Evolutionary conservation across 2,329 filamentous ascomycete genomes (phyloP).

Genomic region (Beauveria asiatica): DNA sequence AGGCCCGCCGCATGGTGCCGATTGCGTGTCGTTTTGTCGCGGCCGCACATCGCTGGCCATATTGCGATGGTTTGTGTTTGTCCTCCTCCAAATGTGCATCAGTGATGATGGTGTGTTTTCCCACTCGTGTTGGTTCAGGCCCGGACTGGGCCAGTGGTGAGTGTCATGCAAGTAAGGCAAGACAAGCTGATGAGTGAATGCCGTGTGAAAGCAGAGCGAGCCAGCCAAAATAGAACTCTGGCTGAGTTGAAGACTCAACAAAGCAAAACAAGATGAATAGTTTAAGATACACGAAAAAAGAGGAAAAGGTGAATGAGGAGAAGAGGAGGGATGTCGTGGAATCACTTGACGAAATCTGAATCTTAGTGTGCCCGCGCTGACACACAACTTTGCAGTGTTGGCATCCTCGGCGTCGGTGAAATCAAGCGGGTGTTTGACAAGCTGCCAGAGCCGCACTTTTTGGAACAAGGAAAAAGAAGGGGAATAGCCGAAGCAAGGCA

Average conservation of each 20-base stretch:
- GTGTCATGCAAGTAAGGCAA: not conserved
- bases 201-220: not conserved
- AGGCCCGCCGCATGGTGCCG: not conserved
- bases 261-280: not conserved
- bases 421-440: slow-evolving; percentile 4
- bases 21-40: not conserved
- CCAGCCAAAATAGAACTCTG: not conserved
- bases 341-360: slow-evolving; percentile 5
- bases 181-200: not conserved
- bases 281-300: not conserved
- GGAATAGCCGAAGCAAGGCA: not conserved
- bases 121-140: not conserved
- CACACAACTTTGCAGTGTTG: not conserved
- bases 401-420: not conserved
- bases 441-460: not conserved
- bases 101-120: not conserved
- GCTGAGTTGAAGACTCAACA: not conserved
- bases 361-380: slow-evolving; percentile 6
- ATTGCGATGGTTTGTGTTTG: not conserved
- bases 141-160: not conserved
- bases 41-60: not conserved
- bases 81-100: not conserved
- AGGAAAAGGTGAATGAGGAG: not conserved
- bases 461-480: not conserved
- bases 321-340: not conserved